These are phyloP conservation scores for Microcyclospora pomicola DNA, from an alignment of 2,329 filamentous ascomycete genomes.

Conservation along the genomic window DNA sequence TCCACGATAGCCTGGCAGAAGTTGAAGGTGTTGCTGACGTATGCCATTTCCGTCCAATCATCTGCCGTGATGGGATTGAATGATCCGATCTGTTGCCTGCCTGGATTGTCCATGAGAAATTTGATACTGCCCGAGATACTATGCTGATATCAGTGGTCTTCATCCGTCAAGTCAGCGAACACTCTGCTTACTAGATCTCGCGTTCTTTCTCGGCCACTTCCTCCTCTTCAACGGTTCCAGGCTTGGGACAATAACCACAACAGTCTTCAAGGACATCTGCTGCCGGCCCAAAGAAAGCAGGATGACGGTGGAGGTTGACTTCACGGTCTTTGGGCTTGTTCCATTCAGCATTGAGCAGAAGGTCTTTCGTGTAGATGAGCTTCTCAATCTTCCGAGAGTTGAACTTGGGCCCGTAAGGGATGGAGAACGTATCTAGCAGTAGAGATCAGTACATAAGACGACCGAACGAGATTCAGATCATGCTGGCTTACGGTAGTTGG, in stretches of 20 bases:
- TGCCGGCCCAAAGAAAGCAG: conserved; percentile 68
- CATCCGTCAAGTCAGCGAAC: too few species aligned
- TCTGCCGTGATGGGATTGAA: conserved; percentile 72
- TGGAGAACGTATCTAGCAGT: conserved; percentile 38
- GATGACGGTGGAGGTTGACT: conserved; percentile 68
- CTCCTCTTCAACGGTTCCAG: conserved; percentile 56
- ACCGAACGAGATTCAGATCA: too few species aligned
- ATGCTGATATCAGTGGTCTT: too few species aligned
- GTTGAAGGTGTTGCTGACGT: conserved; percentile 62
- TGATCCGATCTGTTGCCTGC: conserved; percentile 55
- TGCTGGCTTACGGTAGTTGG: conserved; percentile 44
- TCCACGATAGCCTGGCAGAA: conserved; percentile 74
- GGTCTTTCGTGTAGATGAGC: conserved; percentile 65
- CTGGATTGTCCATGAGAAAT: conserved; percentile 71
- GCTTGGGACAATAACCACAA: conserved; percentile 62
- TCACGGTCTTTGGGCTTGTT: conserved; percentile 62
- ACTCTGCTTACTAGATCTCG: conserved; percentile 43
- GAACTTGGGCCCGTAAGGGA: conserved; percentile 47
- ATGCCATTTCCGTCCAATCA: conserved; percentile 87
- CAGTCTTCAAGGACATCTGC: conserved; percentile 67
- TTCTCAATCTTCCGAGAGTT: conserved; percentile 62
- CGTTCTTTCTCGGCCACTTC: conserved; percentile 57
- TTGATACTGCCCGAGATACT: conserved; percentile 53
- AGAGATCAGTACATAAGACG: too few species aligned
- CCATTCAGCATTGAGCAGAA: conserved; percentile 78